These are phyloP conservation scores for Wickerhamia fluorescens DNA, from an alignment of 805 yeast species.

Conservation along the genomic window DNA sequence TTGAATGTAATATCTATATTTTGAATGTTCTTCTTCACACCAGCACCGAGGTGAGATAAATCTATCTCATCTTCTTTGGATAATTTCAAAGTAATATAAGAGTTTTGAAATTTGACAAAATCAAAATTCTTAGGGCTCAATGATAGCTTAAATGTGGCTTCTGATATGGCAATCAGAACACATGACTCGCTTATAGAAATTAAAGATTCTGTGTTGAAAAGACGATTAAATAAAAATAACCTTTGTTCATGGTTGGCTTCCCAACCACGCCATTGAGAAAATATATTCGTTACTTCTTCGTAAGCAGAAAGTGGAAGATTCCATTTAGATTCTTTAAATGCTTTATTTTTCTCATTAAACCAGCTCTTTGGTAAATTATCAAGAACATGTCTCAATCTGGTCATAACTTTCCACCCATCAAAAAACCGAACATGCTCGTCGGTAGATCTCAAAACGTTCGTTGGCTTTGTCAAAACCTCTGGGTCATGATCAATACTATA, in stretches of 20 bases:
- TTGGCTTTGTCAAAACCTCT: conserved; percentile 82
- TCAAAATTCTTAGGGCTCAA: conserved; percentile 7
- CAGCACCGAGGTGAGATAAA: conserved; percentile 5
- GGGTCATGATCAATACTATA: conserved; percentile 72
- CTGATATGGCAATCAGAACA: conserved; percentile 4
- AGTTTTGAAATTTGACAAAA: conserved; percentile 9
- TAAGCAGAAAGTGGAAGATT: conserved; percentile 47
- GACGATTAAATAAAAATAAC: conserved; percentile 46
- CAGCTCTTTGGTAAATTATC: conserved; percentile 51
- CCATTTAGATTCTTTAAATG: conserved; percentile 28
- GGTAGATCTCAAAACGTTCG: conserved; percentile 68
- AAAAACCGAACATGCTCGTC: conserved; percentile 69
- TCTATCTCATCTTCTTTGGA: conserved; percentile 3
- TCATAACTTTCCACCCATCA: conserved; percentile 82
- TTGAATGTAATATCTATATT: conserved; percentile 7
- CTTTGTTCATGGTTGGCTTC: conserved; percentile 63
- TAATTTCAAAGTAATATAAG: conserved; percentile 2
- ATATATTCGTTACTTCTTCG: conserved; percentile 48
- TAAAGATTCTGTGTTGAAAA: too few relatives aligned
- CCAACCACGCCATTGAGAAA: conserved; percentile 87
- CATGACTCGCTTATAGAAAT: too few relatives aligned
- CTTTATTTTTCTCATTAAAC: conserved; percentile 26
- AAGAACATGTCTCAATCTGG: conserved; percentile 70
- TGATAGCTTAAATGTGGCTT: conserved; percentile 3
- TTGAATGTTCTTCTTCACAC: conserved; percentile 5